Evolutionary conservation across 2,329 filamentous ascomycete species (phyloP), one percentile per base, ranked within the genome.

Genomic region (Triangularia verruculosa): DNA sequence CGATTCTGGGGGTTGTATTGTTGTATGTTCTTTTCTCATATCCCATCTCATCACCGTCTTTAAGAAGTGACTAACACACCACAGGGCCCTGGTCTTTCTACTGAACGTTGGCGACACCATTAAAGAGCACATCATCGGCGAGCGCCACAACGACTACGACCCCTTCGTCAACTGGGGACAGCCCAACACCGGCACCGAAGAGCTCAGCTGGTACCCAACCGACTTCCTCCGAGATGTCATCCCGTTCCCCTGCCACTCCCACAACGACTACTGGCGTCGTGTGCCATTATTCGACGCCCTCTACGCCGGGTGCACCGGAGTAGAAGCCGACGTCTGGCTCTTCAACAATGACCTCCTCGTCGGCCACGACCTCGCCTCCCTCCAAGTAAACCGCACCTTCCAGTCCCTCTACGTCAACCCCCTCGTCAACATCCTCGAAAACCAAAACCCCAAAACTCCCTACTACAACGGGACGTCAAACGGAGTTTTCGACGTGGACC

Each of bases 281-380:
- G 78, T 83, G 0, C 88, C 89, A 0, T 78, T 92, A 3, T 87
- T 84, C 69, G 85, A 85, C 11, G 89, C 89, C 22, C 73, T 89
- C 1, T 73, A 77, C 7, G 81, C 82, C 4, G 85, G 86, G 6
- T 89, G 86, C 68, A 83, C 84, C 5, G 83, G 86, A 9, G 79
- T 90, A 3, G 89, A 92, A 74, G 88, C 87, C 2, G 89, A 92
- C 70, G 83, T 92, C 22, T 92, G 87, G 86, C 77, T 85, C 1
- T 82, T 82, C 56, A 78, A 82, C 61, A 72, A 72, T 27, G 75
- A 85, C 11, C 78, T 92, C 5, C 84, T 84, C 53, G 84, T 92
- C 52, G 88, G 88, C 2, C 89, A 92, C 72, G 82, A 83, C 55
- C 78, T 75, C 1, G 79, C 82, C 2, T 79, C 82, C 0, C 72